Conservation (phyloP, 2,329 filamentous ascomycete genomes). For the Graphilbum fragrans region DNA sequence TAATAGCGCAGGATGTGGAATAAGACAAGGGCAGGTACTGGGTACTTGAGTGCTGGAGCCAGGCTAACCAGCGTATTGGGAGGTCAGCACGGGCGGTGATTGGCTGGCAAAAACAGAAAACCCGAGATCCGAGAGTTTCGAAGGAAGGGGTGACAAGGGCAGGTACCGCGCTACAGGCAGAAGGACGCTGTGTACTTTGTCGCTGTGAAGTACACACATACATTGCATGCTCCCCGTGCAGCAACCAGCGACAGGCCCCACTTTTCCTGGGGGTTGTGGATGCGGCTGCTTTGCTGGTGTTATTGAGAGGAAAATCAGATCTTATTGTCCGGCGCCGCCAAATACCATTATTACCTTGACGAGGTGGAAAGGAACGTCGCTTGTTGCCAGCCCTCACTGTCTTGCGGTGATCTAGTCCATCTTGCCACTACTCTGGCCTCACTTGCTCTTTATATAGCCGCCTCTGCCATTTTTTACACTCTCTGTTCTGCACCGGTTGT, state of each 20-base stretch:
- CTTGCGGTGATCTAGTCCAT: too few relatives aligned
- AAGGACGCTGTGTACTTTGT: too few relatives aligned
- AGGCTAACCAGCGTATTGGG: too few relatives aligned
- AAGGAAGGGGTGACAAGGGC: neutral
- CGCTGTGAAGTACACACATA: neutral
- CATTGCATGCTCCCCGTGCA: neutral
- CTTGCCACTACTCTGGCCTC: neutral
- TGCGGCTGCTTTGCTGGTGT: slow-evolving; percentile 13
- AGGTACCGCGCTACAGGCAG: neutral
- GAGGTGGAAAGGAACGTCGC: neutral
- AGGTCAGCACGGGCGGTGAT: slow-evolving; percentile 3
- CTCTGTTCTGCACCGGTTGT: neutral
- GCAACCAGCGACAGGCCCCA: slow-evolving; percentile 3
- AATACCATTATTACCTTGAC: slow-evolving; percentile 3
- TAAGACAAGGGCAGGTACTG: too few relatives aligned
- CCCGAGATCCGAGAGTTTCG: slow-evolving; percentile 5
- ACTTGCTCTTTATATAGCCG: neutral
- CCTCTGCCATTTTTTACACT: neutral
- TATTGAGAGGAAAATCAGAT: slow-evolving; percentile 14
- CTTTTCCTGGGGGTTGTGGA: slow-evolving; percentile 5
- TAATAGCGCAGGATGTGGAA: too few relatives aligned
- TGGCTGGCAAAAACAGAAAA: slow-evolving; percentile 11
- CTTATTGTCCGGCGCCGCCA: slow-evolving; percentile 10
- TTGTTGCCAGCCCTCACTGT: neutral
- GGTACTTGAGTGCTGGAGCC: too few relatives aligned